These are phyloP conservation scores for Blastocystis sp. DNA, from an alignment of 352 stramenopile species.

Conservation along the genomic window DNA sequence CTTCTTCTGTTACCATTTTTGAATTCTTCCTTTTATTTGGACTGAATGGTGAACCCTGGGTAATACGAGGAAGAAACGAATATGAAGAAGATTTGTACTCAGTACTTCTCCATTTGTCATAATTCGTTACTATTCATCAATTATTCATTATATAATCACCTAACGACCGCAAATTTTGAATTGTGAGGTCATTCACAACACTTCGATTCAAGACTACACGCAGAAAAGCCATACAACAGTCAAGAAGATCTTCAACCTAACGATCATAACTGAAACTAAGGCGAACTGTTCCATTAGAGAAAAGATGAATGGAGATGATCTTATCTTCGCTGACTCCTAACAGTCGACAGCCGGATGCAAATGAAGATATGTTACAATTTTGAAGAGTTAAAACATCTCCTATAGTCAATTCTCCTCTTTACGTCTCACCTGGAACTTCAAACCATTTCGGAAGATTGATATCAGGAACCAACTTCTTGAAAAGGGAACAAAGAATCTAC, in stretches of 20 bases:
- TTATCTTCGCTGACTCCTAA: not conserved
- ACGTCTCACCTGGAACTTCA: not conserved
- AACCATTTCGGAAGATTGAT: constrained; percentile 26
- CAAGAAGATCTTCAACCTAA: constrained; percentile 14
- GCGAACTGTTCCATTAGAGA: not conserved
- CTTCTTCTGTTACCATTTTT: constrained; percentile 26
- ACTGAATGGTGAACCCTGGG: not conserved
- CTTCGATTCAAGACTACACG: constrained; percentile 45
- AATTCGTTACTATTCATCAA: constrained; percentile 31
- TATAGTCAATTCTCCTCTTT: not conserved
- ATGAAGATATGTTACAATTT: constrained; percentile 33
- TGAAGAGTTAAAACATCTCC: constrained; percentile 27
- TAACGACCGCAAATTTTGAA: constrained; percentile 13
- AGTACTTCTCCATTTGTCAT: constrained; percentile 9
- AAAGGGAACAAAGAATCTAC: constrained; percentile 34
- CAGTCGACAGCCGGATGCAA: constrained; percentile 1
- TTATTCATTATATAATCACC: not conserved
- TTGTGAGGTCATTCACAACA: constrained; percentile 30
- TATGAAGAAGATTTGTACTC: not conserved
- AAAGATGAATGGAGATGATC: not conserved
- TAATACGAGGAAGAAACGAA: not conserved
- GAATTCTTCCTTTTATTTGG: not conserved
- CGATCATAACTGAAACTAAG: not conserved
- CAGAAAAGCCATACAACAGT: constrained; percentile 29
- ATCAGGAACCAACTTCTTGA: constrained; percentile 40